Conservation (phyloP, 179 eudicot genomes). For the Gypsophila paniculata region DNA sequence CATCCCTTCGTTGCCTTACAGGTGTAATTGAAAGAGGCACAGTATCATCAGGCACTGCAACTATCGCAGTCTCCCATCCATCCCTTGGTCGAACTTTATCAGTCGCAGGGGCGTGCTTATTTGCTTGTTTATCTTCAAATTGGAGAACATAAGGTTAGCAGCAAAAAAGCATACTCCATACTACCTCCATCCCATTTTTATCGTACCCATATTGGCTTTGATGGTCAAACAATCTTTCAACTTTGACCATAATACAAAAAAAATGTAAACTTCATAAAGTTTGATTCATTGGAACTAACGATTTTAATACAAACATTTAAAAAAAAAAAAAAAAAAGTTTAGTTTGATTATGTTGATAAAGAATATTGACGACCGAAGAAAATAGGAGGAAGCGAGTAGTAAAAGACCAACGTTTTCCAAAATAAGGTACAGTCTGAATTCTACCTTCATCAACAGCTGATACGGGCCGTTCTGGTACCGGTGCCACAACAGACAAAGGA, state of each 20-base stretch:
- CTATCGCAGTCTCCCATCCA: conserved; percentile 29
- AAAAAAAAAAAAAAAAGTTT: too few relatives aligned
- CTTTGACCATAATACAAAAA: too few relatives aligned
- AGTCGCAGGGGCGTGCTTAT: conserved; percentile 28
- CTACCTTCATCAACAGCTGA: conserved; percentile 46
- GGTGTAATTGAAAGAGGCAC: conserved; percentile 30
- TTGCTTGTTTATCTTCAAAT: conserved; percentile 41
- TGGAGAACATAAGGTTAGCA: conserved; percentile 18
- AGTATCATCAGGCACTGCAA: conserved; percentile 24
- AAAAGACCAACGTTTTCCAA: background rate
- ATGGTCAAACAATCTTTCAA: too few relatives aligned
- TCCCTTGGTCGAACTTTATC: conserved; percentile 34
- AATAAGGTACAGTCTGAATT: conserved; percentile 3
- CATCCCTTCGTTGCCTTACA: conserved; percentile 33
- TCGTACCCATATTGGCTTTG: too few relatives aligned
- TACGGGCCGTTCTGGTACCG: conserved; percentile 32
- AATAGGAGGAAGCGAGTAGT: too few relatives aligned
- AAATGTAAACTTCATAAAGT: too few relatives aligned
- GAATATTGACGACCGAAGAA: background rate
- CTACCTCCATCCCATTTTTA: too few relatives aligned
- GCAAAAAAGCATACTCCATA: conserved; percentile 9
- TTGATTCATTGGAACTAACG: too few relatives aligned
- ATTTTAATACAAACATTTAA: background rate
- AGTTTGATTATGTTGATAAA: background rate
- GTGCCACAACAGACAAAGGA: conserved; percentile 39